Evolutionary conservation across 2,329 filamentous ascomycete species (phyloP).

Genomic region (Xylaria sp.): DNA sequence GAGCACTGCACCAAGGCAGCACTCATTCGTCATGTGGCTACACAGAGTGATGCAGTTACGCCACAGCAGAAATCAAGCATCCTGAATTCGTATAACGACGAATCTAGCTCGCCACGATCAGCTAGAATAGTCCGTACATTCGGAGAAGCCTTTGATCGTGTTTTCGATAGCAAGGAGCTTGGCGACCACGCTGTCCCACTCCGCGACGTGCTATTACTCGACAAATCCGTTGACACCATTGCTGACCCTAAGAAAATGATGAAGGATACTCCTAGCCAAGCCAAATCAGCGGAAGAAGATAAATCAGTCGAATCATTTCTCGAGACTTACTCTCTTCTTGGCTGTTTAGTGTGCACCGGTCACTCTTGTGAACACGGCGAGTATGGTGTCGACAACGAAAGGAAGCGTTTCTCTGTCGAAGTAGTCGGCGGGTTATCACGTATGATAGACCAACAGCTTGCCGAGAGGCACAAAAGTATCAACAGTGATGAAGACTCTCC

Average conservation of each 20-base stretch:
- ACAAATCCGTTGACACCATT: slow-evolving; percentile 64
- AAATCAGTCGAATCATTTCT: slow-evolving; percentile 59
- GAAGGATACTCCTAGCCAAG: slow-evolving; percentile 55
- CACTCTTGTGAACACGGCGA: slow-evolving; percentile 71
- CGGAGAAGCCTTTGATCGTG: slow-evolving; percentile 65
- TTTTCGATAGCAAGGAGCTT: slow-evolving; percentile 57
- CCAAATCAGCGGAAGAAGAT: slow-evolving; percentile 50
- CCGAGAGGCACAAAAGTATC: slow-evolving; percentile 33
- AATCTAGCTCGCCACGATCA: slow-evolving; percentile 55
- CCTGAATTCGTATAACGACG: slow-evolving; percentile 58
- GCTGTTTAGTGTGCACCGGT: slow-evolving; percentile 68
- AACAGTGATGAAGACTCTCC: slow-evolving; percentile 36
- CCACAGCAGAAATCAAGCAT: slow-evolving; percentile 65
- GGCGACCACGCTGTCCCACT: slow-evolving; percentile 57
- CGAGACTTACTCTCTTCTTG: slow-evolving; percentile 65
- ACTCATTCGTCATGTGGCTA: slow-evolving; percentile 64
- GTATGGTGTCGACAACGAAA: slow-evolving; percentile 64
- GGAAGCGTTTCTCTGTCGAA: slow-evolving; percentile 64
- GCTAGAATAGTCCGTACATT: slow-evolving; percentile 60
- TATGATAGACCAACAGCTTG: slow-evolving; percentile 47
- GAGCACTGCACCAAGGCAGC: slow-evolving; percentile 63
- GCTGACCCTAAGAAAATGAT: slow-evolving; percentile 64
- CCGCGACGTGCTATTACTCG: slow-evolving; percentile 62
- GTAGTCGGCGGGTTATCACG: slow-evolving; percentile 51
- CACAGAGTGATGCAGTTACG: slow-evolving; percentile 58